These are phyloP conservation scores for Phytophthora cactorum DNA, from an alignment of 352 stramenopile species.

Conservation along the genomic window DNA sequence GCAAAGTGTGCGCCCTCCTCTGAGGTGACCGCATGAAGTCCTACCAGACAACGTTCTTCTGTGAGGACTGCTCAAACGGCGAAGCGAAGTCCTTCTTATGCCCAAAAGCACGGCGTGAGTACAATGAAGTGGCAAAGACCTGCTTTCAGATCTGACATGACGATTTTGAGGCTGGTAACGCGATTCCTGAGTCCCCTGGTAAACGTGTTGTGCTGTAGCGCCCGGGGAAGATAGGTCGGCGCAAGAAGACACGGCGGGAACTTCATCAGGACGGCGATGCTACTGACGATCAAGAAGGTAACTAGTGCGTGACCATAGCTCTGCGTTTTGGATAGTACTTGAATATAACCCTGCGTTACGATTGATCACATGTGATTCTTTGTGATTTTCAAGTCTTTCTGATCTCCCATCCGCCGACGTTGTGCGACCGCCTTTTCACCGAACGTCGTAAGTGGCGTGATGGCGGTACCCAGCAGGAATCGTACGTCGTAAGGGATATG, in stretches of 20 bases:
- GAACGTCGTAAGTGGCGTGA: neutral
- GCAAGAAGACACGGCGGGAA: neutral
- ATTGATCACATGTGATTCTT: neutral
- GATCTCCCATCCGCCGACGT: neutral
- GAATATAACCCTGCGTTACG: neutral
- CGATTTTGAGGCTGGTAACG: neutral
- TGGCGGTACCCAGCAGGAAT: neutral
- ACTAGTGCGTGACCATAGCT: neutral
- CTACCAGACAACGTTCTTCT: no score
- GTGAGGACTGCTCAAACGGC: no score
- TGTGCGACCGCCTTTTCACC: neutral
- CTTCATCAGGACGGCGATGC: neutral
- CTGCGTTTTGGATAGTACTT: neutral
- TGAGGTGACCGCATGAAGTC: no score
- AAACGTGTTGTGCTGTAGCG: neutral
- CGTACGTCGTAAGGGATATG: constrained; percentile 2
- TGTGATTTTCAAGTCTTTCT: neutral
- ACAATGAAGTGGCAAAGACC: neutral
- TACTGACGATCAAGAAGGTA: neutral
- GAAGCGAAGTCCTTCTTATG: no score
- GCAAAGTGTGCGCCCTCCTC: no score
- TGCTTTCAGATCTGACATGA: constrained; percentile 5
- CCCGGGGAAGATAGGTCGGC: neutral
- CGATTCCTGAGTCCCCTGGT: neutral
- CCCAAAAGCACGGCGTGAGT: no score